Percentiles rank a stretch among this genome's conserved stretches.
phyloP scores from a whole-genome alignment of 306 rosid species.

The Leucaena leucocephala region DNA sequence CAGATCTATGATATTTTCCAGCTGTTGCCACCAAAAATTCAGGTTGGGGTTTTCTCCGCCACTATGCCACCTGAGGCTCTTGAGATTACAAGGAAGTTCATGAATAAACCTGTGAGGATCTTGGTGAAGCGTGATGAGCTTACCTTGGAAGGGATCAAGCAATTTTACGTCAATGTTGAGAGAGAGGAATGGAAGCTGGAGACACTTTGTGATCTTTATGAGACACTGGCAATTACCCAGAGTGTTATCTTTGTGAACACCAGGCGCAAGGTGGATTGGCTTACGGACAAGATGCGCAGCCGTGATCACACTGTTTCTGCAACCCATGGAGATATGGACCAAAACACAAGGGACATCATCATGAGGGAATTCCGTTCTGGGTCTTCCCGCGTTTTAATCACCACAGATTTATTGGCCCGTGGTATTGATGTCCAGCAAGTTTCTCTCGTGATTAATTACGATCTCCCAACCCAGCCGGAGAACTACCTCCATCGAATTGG shows the following conservation, averaged over 20 bases:
- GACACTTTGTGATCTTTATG: constrained; percentile 67
- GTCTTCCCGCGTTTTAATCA: constrained; percentile 73
- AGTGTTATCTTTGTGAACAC: constrained; percentile 74
- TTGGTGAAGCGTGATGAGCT: constrained; percentile 74
- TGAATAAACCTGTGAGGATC: constrained; percentile 71
- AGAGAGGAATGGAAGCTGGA: constrained; percentile 76
- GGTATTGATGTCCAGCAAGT: constrained; percentile 79
- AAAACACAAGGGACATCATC: constrained; percentile 73
- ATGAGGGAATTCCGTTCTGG: constrained; percentile 84
- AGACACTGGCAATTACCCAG: constrained; percentile 71
- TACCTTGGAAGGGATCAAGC: constrained; percentile 70
- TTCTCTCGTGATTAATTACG: constrained; percentile 67
- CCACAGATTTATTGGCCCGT: constrained; percentile 72
- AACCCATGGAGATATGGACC: constrained; percentile 85
- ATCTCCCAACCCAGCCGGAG: constrained; percentile 77
- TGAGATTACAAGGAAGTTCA: constrained; percentile 74
- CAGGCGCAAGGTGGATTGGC: constrained; percentile 75
- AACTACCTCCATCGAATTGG: constrained; percentile 76
- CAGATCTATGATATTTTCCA: constrained; percentile 84
- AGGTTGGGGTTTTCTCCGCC: constrained; percentile 79
- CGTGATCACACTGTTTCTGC: constrained; percentile 75
- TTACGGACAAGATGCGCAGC: constrained; percentile 67
- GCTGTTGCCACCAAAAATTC: constrained; percentile 74
- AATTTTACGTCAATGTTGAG: constrained; percentile 63
- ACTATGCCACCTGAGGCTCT: constrained; percentile 84